A percentile compares a stretch with the other conserved stretches of the same genome.
Conservation (phyloP, 352 stramenopile genomes). For the Blastocystis sp. region DNA sequence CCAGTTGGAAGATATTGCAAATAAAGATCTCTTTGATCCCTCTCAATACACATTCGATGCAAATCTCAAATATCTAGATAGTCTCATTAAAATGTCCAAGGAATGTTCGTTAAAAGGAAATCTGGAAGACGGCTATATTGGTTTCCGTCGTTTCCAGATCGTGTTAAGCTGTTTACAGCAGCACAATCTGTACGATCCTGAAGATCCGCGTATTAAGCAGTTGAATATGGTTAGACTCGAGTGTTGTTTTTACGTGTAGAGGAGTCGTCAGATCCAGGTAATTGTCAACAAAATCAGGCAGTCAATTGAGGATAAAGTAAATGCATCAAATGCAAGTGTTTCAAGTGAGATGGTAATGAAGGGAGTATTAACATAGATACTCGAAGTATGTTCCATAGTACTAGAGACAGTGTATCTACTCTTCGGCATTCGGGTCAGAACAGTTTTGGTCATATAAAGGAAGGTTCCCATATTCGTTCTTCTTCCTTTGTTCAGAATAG, state of each 20-base stretch:
- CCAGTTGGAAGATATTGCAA: conserved; percentile 10
- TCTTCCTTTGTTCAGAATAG: background rate
- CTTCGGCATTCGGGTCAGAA: background rate
- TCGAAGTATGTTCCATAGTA: background rate
- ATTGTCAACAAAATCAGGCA: conserved; percentile 10
- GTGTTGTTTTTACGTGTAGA: background rate
- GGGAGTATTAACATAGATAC: background rate
- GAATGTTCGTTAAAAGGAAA: background rate
- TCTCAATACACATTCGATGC: conserved; percentile 28
- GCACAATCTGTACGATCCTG: conserved; percentile 36
- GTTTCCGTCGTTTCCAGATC: conserved; percentile 60
- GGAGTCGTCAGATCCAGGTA: background rate
- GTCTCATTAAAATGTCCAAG: conserved; percentile 27
- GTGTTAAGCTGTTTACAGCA: conserved; percentile 37
- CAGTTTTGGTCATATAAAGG: too few species aligned
- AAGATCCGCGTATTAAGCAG: background rate
- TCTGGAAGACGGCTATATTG: conserved; percentile 34
- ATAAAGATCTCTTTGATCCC: conserved; percentile 52
- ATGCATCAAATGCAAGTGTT: background rate
- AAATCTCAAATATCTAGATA: conserved; percentile 32
- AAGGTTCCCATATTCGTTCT: background rate
- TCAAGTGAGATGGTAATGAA: background rate
- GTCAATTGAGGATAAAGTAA: conserved; percentile 37
- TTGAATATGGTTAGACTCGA: background rate
- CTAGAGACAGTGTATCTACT: background rate